Base-by-base conservation (phyloP, 176 grass and related monocot genomes). In the Oryza longistaminata region DNA sequence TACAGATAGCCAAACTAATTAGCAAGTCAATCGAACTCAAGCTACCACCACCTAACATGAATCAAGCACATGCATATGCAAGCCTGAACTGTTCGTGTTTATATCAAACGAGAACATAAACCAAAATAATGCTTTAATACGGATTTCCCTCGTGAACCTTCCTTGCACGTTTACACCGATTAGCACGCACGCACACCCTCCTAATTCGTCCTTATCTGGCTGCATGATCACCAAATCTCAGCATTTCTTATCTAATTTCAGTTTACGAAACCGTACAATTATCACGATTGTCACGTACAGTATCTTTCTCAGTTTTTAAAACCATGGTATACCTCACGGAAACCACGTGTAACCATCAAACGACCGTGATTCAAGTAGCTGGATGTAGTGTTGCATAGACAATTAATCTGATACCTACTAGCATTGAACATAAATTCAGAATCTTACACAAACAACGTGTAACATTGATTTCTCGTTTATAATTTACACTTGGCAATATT, bases 21-120 rank as follows among this genome's bases (percentile, higher is more conserved):
- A 61, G 4, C 0, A 82, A 82, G 83, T 90, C 88, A 86, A 90
- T 58, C 68, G 34, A 78, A 73, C 67, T 21, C 74, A 35, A 90
- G 75, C 88, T 73, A 86, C 79, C 87, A 46, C 15, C 15, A 79
- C 87, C 79, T 22, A 66, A 74, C 75, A 55, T 83, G 65, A 73
- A 74, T 72, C 81, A 24, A 45, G 74, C 81, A 55, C 81, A 55
- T 68, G 34, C 26, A 52, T 49, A 49, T 46, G 49, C 49, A 52
- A 6, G 49, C 68, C 52, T 31, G 19, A 80, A 85, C 64, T 29
- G 52, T 29, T 16, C 71, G 24, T 17, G 43, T 27, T 27, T 9
- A 26, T 17, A 27, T 15, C 81, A 60, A 60, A 83, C 58, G 40
- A 33, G 21, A 66, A 66, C 42, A 37, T 50, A 66, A 35, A 66